These are phyloP conservation scores for Kwoniella dejecticola DNA, from an alignment of 768 basidiomycete genomes.

Conservation along the genomic window DNA sequence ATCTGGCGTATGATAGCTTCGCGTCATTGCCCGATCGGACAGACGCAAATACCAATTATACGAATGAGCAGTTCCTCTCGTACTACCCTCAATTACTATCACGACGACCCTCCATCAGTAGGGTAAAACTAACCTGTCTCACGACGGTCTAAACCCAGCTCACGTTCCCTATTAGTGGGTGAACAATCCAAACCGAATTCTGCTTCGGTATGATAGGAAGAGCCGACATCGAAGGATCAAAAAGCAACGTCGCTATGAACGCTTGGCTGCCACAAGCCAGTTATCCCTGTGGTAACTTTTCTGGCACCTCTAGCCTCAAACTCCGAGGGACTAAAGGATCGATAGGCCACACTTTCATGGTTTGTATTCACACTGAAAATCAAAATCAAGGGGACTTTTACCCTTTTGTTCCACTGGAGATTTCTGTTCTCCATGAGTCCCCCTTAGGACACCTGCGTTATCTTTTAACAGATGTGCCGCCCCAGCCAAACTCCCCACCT, in stretches of 20 bases:
- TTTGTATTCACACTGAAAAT: conserved; percentile 79
- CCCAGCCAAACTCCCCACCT: conserved; percentile 81
- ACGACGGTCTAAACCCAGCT: conserved; percentile 77
- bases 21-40: conserved; percentile 74
- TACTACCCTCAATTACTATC: conserved; percentile 79
- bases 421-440: conserved; percentile 78
- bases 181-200: conserved; percentile 80
- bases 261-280: conserved; percentile 80
- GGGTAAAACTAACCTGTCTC: conserved; percentile 83
- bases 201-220: conserved; percentile 79
- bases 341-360: conserved; percentile 81
- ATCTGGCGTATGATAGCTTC: conserved; percentile 81
- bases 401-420: conserved; percentile 77
- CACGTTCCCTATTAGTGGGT: conserved; percentile 71
- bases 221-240: conserved; percentile 80
- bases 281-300: conserved; percentile 78
- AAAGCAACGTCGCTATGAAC: conserved; percentile 81
- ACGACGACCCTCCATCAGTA: conserved; percentile 74
- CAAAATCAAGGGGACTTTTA: conserved; percentile 78
- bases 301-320: conserved; percentile 79
- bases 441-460: conserved; percentile 79
- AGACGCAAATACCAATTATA: conserved; percentile 77
- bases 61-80: conserved; percentile 80
- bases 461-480: conserved; percentile 78
- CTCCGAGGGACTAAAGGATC: conserved; percentile 78